Evolutionary conservation across 129 eudicot species (phyloP), one percentile per base, ranked within the genome.

Genomic region (Glebionis coronaria): DNA sequence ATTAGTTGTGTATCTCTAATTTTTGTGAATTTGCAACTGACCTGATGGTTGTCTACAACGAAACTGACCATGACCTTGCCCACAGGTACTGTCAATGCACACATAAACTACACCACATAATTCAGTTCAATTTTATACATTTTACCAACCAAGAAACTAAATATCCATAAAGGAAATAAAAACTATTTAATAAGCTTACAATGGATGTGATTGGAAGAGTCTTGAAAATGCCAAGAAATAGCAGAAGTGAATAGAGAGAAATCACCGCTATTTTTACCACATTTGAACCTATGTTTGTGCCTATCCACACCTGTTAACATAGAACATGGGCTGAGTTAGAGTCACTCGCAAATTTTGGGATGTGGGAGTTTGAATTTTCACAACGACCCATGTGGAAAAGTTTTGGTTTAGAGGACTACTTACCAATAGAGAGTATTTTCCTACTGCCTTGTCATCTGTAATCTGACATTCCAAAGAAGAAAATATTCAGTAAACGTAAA

Each of bases 361-460:
- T 9, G 65, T 44, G 38, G 65, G n/a, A n/a, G 64, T 63, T 56
- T 8, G 42, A n/a, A 18, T 73, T 18, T 53, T 63, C 38, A 50
- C 13, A 25, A 15, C 12, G 56, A 63, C 4, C 53, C 27, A 9
- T 2, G 1, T 53, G 47, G 50, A 49, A 50, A 31, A 3, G 23
- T 47, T 64, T 50, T 44, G 63, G 57, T 29, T 55, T 45, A 51
- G 5, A 13, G 49, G 79, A 70, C 66, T 69, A 67, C 88, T 78
- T 65, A 91, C 98, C 92, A 93, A 61, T 19, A 95, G 98, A 38
- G 98, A 93, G 70, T 80, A 44, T 73, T 93, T 93, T 35, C 92
- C 92, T 46, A 89, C 96, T 29, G 86, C 92, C 58, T 44, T 75
- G 55, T 88, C 97, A 49, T 77, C 95, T 20, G 82, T 51, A 70